A percentile compares a stretch with the other conserved stretches of the same genome.
Conservation (phyloP, 1,284 basidiomycete species). For the Irpex sp. region DNA sequence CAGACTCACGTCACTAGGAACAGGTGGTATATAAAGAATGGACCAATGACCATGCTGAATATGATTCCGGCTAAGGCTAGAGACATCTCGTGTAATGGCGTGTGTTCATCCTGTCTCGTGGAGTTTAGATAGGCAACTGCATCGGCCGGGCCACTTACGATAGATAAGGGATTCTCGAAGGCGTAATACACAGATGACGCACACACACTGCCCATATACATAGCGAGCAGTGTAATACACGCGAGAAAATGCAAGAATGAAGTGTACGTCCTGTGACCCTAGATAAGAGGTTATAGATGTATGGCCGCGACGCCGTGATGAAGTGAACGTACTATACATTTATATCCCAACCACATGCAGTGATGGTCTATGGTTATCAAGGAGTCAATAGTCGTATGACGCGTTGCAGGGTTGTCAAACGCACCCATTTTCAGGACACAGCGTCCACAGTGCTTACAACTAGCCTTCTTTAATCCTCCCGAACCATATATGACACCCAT, state of each 20-base stretch:
- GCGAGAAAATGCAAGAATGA: conserved; percentile 82
- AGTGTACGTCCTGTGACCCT: conserved; percentile 85
- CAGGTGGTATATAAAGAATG: conserved; percentile 75
- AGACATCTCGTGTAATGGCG: conserved; percentile 70
- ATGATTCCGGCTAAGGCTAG: conserved; percentile 60
- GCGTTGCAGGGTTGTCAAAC: conserved; percentile 18
- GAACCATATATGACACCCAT: neutral
- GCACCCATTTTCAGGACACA: conserved; percentile 86
- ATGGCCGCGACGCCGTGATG: neutral
- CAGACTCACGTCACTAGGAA: conserved; percentile 74
- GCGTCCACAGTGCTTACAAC: conserved; percentile 67
- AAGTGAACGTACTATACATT: conserved; percentile 63
- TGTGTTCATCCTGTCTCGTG: conserved; percentile 48
- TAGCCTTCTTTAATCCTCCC: neutral
- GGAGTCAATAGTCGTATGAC: neutral
- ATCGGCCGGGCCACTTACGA: conserved; percentile 42
- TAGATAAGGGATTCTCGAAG: conserved; percentile 54
- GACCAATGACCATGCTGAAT: conserved; percentile 69
- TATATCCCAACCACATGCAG: conserved; percentile 81
- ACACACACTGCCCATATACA: conserved; percentile 59
- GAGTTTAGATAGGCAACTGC: neutral
- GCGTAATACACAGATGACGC: conserved; percentile 61
- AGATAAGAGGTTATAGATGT: conserved; percentile 5
- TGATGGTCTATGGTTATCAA: conserved; percentile 66
- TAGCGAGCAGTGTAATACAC: conserved; percentile 61